phyloP scores from a whole-genome alignment of 106 monocot genomes.

The Gastrodia elata region DNA sequence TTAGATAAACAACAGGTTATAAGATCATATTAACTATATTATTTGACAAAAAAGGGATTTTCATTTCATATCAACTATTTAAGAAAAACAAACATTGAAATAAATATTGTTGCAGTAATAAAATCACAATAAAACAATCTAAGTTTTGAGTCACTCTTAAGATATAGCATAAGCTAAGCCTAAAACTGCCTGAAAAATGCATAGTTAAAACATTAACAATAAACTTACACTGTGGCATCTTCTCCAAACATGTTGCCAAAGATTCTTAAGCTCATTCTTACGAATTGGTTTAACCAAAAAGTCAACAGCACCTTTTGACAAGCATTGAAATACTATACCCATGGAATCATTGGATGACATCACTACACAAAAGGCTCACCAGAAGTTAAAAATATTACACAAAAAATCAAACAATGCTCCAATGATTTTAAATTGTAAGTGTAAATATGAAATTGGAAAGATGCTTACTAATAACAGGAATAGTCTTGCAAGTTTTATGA shows the following conservation, averaged over 20 bases:
- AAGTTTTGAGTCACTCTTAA: not conserved
- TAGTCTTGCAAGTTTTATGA: slow-evolving; percentile 69
- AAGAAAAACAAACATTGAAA: not conserved
- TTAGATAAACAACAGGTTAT: not conserved
- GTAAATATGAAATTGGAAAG: slow-evolving; percentile 10
- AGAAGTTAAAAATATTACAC: slow-evolving; percentile 13
- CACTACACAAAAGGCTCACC: slow-evolving; percentile 71
- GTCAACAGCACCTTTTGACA: slow-evolving; percentile 97
- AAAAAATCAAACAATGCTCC: slow-evolving; percentile 7
- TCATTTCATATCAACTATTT: not conserved
- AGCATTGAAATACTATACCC: slow-evolving; percentile 86
- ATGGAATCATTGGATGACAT: slow-evolving; percentile 97
- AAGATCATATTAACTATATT: not conserved
- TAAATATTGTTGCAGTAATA: not conserved
- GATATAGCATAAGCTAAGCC: not conserved
- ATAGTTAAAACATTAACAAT: not conserved
- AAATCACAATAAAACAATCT: not conserved
- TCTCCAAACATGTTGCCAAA: slow-evolving; percentile 99
- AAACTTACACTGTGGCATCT: slow-evolving; percentile 55
- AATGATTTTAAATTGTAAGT: not conserved
- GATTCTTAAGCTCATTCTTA: slow-evolving; percentile 94
- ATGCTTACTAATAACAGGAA: slow-evolving; percentile 95
- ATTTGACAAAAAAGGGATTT: not conserved
- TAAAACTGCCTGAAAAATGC: slow-evolving; percentile 1
- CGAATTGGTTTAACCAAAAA: slow-evolving; percentile 95